A percentile compares a stretch with the other conserved stretches of the same genome.
Evolutionary conservation across 2,329 filamentous ascomycete genomes (phyloP).

Genomic region (Monilinia polystroma): DNA sequence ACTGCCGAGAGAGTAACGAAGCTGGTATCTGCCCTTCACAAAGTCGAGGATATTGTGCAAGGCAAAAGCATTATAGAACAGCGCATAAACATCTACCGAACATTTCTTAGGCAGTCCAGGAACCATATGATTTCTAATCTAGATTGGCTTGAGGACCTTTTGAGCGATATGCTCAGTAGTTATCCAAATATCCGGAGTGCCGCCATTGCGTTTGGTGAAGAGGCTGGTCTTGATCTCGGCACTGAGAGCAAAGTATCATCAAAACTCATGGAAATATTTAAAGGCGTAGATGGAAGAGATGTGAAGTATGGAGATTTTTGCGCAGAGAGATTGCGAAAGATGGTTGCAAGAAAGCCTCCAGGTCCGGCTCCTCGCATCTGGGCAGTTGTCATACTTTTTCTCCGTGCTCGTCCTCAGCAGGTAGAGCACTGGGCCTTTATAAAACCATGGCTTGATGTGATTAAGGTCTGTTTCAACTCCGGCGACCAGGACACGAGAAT

Average conservation of each 20-base stretch:
- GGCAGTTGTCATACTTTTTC: conserved; percentile 76
- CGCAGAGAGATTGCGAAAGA: conserved; percentile 62
- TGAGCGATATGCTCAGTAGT: conserved; percentile 77
- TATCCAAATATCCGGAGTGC: conserved; percentile 72
- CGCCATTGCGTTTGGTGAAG: conserved; percentile 71
- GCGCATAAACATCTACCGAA: conserved; percentile 75
- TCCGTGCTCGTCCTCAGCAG: conserved; percentile 61
- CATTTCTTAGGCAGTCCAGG: conserved; percentile 70
- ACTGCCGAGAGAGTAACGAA: conserved; percentile 67
- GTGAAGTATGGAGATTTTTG: conserved; percentile 67
- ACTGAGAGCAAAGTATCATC: conserved; percentile 66
- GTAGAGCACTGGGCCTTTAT: conserved; percentile 69
- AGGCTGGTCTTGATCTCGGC: conserved; percentile 68
- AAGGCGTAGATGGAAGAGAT: conserved; percentile 41
- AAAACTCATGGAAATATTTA: conserved; percentile 63
- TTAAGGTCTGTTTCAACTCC: conserved; percentile 82
- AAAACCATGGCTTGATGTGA: conserved; percentile 71
- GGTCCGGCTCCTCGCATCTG: conserved; percentile 81
- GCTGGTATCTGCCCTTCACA: conserved; percentile 68
- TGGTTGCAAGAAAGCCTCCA: conserved; percentile 64
- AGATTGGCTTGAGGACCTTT: conserved; percentile 79
- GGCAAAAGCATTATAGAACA: conserved; percentile 80
- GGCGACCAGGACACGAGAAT: conserved; percentile 67
- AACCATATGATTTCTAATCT: conserved; percentile 67
- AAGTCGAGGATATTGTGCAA: conserved; percentile 68